A percentile compares a stretch with the other conserved stretches of the same genome.
These are phyloP conservation scores for Rhazya stricta DNA, from an alignment of 257 asterid genomes.

Conservation along the genomic window DNA sequence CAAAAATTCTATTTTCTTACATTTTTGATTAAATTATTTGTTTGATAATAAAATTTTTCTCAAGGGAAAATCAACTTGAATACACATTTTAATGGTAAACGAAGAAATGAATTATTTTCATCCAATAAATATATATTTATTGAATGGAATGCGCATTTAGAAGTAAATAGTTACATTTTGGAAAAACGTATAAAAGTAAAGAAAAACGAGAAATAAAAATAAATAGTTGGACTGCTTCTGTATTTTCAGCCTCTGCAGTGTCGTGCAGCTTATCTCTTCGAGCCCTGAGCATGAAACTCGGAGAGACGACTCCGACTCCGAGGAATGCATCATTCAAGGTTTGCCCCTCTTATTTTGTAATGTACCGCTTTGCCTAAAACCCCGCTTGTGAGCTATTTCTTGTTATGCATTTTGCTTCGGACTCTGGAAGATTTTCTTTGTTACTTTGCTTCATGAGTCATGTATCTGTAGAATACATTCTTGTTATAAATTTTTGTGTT, in stretches of 20 bases:
- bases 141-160: no score
- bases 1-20: no score
- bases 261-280: conserved; percentile 12
- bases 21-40: no score
- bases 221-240: not conserved
- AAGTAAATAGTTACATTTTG: no score
- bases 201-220: not conserved
- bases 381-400: not conserved
- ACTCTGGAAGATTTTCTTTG: not conserved
- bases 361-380: not conserved
- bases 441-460: not conserved
- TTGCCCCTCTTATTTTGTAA: not conserved
- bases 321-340: conserved; percentile 42
- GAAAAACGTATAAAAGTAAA: no score
- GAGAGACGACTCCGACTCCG: conserved; percentile 34
- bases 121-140: no score
- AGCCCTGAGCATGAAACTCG: not conserved
- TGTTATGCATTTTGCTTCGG: not conserved
- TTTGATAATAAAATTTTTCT: no score
- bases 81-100: no score
- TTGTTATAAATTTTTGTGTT: not conserved
- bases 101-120: no score
- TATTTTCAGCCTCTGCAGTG: not conserved
- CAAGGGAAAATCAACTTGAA: no score
- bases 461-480: not conserved